A percentile compares a stretch with the other conserved stretches of the same genome.
Evolutionary conservation across 805 yeast genomes (phyloP).

Genomic region (Candida orba): DNA sequence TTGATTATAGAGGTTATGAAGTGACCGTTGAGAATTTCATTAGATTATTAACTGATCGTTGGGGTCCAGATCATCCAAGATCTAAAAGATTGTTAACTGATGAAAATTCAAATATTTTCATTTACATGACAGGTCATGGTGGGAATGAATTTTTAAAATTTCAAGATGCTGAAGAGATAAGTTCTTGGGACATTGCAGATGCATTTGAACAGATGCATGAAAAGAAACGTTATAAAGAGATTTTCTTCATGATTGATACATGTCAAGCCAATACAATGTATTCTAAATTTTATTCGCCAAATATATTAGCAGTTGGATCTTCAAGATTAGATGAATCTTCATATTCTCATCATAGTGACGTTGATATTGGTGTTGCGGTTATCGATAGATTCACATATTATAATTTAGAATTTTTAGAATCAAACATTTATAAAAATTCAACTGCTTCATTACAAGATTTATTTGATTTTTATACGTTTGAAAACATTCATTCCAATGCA

Average conservation of each 20-base stretch:
- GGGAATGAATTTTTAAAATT: slow-evolving; percentile 96
- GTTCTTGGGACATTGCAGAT: slow-evolving; percentile 92
- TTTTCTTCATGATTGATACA: slow-evolving; percentile 95
- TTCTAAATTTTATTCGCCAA: slow-evolving; percentile 85
- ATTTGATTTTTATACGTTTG: slow-evolving; percentile 78
- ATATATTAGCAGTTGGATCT: slow-evolving; percentile 88
- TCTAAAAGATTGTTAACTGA: slow-evolving; percentile 87
- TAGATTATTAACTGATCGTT: slow-evolving; percentile 87
- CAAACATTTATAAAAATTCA: slow-evolving; percentile 62
- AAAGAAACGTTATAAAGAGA: slow-evolving; percentile 89
- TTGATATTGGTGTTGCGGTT: slow-evolving; percentile 95
- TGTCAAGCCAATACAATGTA: slow-evolving; percentile 99
- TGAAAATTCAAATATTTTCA: slow-evolving; percentile 88
- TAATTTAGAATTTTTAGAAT: slow-evolving; percentile 82
- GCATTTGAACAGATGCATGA: slow-evolving; percentile 97
- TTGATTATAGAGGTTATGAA: slow-evolving; percentile 95
- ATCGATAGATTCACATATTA: slow-evolving; percentile 94
- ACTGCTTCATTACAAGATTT: slow-evolving; percentile 71
- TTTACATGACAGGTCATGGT: slow-evolving; percentile 97
- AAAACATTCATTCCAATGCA: slow-evolving; percentile 81
- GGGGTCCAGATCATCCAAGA: slow-evolving; percentile 92
- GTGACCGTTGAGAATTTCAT: slow-evolving; percentile 96
- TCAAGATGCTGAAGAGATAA: slow-evolving; percentile 97
- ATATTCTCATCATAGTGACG: slow-evolving; percentile 92
- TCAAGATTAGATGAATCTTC: slow-evolving; percentile 83